Conservation (phyloP, 116 monocot genomes). For the Zostera marina region DNA sequence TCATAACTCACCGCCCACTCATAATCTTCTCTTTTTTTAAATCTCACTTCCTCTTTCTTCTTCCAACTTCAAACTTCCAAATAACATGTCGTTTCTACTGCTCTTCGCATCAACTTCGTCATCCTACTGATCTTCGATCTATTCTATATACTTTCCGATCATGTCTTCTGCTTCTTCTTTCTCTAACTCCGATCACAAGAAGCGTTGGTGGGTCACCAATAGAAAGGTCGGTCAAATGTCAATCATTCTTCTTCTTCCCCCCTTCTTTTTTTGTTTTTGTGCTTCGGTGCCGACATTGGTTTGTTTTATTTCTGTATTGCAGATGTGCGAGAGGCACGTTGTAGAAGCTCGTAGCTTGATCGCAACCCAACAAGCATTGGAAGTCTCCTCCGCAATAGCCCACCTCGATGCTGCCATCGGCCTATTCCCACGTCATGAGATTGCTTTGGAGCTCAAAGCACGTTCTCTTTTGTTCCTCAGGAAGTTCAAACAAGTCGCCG, state of each 20-base stretch:
- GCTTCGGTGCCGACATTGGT: neutral
- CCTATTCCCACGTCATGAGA: constrained; percentile 44
- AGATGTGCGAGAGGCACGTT: constrained; percentile 50
- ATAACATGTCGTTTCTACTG: too few relatives aligned
- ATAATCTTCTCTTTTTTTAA: neutral
- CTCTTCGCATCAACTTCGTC: too few relatives aligned
- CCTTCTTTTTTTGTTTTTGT: too few relatives aligned
- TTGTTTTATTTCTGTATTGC: neutral
- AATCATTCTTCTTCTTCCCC: too few relatives aligned
- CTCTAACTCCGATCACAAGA: constrained; percentile 21
- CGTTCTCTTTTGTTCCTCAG: constrained; percentile 52
- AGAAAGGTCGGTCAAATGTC: constrained; percentile 31
- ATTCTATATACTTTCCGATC: too few relatives aligned
- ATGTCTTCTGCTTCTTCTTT: constrained; percentile 20
- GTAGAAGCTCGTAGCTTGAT: constrained; percentile 39
- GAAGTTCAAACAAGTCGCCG: constrained; percentile 73
- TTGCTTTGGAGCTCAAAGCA: constrained; percentile 67
- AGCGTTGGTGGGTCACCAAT: constrained; percentile 63
- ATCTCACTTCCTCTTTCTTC: neutral
- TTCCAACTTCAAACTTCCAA: too few relatives aligned
- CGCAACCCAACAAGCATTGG: constrained; percentile 32
- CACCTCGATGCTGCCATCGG: constrained; percentile 55
- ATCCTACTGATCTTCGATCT: neutral
- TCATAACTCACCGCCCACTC: neutral
- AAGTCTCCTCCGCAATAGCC: constrained; percentile 29